phyloP scores from a whole-genome alignment of 1,284 basidiomycete species.

The Apiotrichum siamense region DNA sequence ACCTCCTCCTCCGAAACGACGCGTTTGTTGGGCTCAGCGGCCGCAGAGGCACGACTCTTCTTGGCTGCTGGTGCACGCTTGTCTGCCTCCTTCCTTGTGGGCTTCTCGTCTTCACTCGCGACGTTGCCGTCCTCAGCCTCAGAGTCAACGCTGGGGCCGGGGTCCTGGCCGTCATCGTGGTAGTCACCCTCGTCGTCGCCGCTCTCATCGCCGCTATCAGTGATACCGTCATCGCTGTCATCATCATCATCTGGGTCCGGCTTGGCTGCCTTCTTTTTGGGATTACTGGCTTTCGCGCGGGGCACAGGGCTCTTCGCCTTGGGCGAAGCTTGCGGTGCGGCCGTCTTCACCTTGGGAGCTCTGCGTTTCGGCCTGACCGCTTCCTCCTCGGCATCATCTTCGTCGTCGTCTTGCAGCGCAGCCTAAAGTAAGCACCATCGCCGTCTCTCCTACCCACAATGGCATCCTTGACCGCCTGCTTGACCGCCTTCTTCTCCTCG shows the following conservation, averaged over 20 bases:
- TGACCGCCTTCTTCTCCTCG: conserved; percentile 34
- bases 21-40: not conserved
- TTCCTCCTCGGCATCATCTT: conserved; percentile 5
- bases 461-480: conserved; percentile 41
- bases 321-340: not conserved
- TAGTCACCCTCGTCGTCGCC: not conserved
- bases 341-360: not conserved
- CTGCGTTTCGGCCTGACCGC: not conserved
- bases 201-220: not conserved
- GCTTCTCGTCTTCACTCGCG: conserved; percentile 4
- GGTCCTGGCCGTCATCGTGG: not conserved
- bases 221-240: too few species aligned
- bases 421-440: not conserved
- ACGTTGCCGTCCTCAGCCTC: not conserved
- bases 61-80: not conserved
- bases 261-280: not conserved
- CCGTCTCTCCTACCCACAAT: conserved; percentile 25
- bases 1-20: not conserved
- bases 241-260: not conserved
- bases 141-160: not conserved
- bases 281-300: conserved; percentile 1
- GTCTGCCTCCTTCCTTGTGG: not conserved
- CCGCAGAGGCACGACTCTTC: not conserved
- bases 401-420: conserved; percentile 1
- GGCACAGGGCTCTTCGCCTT: not conserved